These are phyloP conservation scores for Ceratobasidium sp. DNA, from an alignment of 1,284 basidiomycete species.

Conservation along the genomic window DNA sequence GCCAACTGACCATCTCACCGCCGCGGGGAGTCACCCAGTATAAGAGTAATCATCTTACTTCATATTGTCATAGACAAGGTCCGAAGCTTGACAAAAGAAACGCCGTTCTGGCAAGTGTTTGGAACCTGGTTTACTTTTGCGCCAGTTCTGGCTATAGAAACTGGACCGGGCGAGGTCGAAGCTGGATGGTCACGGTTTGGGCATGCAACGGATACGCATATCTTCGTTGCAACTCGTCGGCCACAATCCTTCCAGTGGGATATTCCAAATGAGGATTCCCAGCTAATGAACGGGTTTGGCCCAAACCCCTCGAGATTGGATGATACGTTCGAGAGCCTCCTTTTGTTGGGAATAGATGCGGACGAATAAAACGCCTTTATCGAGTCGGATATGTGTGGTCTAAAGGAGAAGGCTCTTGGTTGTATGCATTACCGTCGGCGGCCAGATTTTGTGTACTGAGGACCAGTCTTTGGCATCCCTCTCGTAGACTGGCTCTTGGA, in stretches of 20 bases:
- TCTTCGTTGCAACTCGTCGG: conserved; percentile 73
- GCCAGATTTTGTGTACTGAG: conserved; percentile 42
- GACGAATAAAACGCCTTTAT: conserved; percentile 4
- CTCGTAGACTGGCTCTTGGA: conserved; percentile 24
- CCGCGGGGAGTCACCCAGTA: no score
- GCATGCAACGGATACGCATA: conserved; percentile 65
- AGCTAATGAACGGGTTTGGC: conserved; percentile 70
- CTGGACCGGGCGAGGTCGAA: neutral
- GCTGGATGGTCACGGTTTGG: conserved; percentile 40
- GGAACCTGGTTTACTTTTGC: conserved; percentile 84
- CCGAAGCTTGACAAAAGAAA: conserved; percentile 81
- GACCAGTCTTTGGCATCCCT: conserved; percentile 37
- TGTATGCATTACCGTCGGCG: conserved; percentile 39
- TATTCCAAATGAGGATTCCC: conserved; percentile 67
- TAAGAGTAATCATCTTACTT: no score
- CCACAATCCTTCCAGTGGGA: conserved; percentile 70
- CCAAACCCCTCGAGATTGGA: conserved; percentile 65
- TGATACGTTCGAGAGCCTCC: conserved; percentile 76
- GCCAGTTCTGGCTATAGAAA: conserved; percentile 67
- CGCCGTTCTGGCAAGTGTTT: conserved; percentile 85
- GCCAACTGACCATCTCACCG: no score
- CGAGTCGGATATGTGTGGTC: neutral
- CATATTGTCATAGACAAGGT: conserved; percentile 69
- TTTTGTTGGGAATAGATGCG: conserved; percentile 67
- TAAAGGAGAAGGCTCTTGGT: neutral